Conservation (phyloP, 1,139 yeast genomes). For the Nadsonia starkeyi-henricii region DNA sequence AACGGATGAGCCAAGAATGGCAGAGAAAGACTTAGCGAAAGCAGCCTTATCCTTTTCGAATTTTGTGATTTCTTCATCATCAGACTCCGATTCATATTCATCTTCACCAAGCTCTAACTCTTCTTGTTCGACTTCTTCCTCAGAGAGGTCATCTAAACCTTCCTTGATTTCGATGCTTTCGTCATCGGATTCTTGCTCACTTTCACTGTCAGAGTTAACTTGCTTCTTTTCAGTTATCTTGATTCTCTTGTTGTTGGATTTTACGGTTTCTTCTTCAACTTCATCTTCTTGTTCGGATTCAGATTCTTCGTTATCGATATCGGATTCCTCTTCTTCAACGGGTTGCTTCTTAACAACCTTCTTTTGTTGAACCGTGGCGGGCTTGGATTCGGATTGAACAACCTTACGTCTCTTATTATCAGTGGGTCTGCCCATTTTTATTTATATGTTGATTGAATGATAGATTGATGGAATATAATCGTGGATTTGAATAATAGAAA, state of each 20-base stretch:
- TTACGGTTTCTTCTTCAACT: constrained; percentile 1
- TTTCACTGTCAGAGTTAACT: constrained; percentile 1
- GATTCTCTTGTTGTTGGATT: not conserved
- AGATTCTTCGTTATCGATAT: not conserved
- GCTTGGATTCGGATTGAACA: not conserved
- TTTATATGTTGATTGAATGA: not conserved
- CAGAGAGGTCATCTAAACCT: constrained; percentile 9
- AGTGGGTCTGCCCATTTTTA: not conserved
- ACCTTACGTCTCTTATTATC: not conserved
- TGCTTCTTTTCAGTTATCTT: not conserved
- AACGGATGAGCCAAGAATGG: constrained; percentile 71
- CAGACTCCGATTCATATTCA: constrained; percentile 14
- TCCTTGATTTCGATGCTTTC: constrained; percentile 1
- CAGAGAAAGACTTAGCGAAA: constrained; percentile 72
- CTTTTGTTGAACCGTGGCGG: not conserved
- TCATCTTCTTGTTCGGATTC: not conserved
- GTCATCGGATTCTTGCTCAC: not conserved
- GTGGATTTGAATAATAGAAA: not conserved
- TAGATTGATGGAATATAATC: not conserved
- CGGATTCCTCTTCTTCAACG: not conserved
- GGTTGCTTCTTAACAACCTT: not conserved
- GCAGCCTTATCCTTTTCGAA: constrained; percentile 47
- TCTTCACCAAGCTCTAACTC: constrained; percentile 14
- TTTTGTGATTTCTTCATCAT: constrained; percentile 15
- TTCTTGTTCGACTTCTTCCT: constrained; percentile 12